Evolutionary conservation across 495 filamentous ascomycete genomes (phyloP), one percentile per base, ranked within the genome.

Genomic region (Penicillium arizonense): DNA sequence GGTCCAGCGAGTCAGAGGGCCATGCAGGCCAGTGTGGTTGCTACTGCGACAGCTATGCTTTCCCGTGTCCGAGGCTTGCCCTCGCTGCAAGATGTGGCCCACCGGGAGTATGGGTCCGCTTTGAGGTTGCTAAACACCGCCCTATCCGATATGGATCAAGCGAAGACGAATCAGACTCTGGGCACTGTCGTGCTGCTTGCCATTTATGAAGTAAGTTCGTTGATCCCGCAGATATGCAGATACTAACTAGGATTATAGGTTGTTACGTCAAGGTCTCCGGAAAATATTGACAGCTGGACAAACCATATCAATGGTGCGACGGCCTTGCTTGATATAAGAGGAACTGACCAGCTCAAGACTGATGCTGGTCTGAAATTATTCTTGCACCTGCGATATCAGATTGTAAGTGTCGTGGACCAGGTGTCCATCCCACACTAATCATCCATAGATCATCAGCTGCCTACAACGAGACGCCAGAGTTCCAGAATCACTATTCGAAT

Each of bases 281-380:
- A 63, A 37, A 75, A 74, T 23, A 69, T 83, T 24, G 64, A 70
- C 16, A 77, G 77, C 3, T 87, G 82, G 73, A 78, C 76, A 34
- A 77, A 77, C 41, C 85, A 88, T 62, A 75, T 86, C 50, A 74
- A 74, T 33, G 85, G 85, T 9, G 81, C 83, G 3, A 76, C 74
- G 0, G 77, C 81, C 0, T 66, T 88, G 4, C 72, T 84, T 1
- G 74, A 78, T 55, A 48, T 86, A 56, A 73, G 85, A 20, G 85
- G 84, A 8, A 44, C 67, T 2, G 70, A 77, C 3, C 82, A 87
- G 56, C 78, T 88, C 42, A 61, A 70, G n/a, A 79, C 72, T 4
- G 62, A 71, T 37, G 74, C 78, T n/a, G 82, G 81, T 10, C 67
- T 79, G 16, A 69, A 75, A 43, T 77, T 87, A 57, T 87, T 86